phyloP scores from a whole-genome alignment of 2,329 filamentous ascomycete species.

The Monilinia laxa region DNA sequence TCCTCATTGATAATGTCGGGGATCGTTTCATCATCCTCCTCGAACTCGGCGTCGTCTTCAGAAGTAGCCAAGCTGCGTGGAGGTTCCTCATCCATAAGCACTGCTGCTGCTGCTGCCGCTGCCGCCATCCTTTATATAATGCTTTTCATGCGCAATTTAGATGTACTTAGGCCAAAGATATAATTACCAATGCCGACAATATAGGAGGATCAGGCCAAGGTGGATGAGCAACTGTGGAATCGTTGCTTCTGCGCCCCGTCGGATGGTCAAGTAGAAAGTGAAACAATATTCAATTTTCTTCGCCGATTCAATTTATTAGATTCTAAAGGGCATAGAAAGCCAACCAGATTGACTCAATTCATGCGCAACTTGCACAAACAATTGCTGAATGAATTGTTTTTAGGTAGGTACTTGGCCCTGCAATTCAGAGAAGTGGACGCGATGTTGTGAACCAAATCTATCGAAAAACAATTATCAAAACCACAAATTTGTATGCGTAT shows the following conservation, averaged over 20 bases:
- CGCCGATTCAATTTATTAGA: conserved; percentile 5
- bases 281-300: not conserved
- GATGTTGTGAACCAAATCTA: conserved; percentile 32
- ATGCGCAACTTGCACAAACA: conserved; percentile 21
- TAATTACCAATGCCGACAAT: not conserved
- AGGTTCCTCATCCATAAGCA: conserved; percentile 39
- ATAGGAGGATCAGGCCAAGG: conserved; percentile 2
- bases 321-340: not conserved
- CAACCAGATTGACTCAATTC: not conserved
- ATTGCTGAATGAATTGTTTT: conserved; percentile 25
- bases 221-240: not conserved
- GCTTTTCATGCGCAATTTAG: conserved; percentile 20
- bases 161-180: not conserved
- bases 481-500: conserved; percentile 29
- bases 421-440: conserved; percentile 29
- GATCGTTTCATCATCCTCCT: conserved; percentile 40
- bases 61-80: conserved; percentile 40
- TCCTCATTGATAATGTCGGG: conserved; percentile 35
- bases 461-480: conserved; percentile 29
- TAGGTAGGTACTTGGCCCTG: conserved; percentile 18
- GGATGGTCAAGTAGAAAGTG: not conserved
- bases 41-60: conserved; percentile 41
- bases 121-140: conserved; percentile 22
- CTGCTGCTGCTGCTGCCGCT: conserved; percentile 24
- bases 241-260: conserved; percentile 11